Evolutionary conservation across 202 grass and related monocot species (phyloP).

Genomic region (Eragrostis tef): DNA sequence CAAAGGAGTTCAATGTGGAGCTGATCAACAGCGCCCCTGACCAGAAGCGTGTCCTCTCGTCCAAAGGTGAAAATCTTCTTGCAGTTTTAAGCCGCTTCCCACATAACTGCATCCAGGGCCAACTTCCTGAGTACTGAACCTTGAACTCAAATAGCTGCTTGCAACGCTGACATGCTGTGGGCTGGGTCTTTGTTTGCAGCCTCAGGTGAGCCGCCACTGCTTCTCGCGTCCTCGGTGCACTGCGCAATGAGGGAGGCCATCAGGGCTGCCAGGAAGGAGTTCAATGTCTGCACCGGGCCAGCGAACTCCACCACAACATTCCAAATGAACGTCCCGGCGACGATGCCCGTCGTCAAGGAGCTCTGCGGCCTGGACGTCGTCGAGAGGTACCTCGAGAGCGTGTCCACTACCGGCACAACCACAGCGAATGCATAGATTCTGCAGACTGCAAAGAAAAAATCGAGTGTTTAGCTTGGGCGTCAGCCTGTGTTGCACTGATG

Average conservation of each 20-base stretch:
- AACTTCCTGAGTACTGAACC: neutral
- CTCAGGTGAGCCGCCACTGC: constrained; percentile 80
- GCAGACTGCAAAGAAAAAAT: neutral
- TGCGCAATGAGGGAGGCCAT: constrained; percentile 90
- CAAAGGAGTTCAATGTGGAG: constrained; percentile 86
- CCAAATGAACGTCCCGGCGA: constrained; percentile 59
- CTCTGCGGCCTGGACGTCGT: constrained; percentile 61
- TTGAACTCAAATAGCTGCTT: neutral
- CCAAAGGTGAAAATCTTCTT: constrained; percentile 56
- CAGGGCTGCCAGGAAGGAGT: constrained; percentile 64
- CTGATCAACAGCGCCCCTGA: constrained; percentile 71
- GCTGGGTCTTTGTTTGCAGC: constrained; percentile 44
- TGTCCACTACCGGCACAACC: neutral
- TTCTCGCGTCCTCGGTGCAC: constrained; percentile 83
- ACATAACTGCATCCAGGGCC: neutral
- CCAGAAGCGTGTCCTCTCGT: constrained; percentile 71
- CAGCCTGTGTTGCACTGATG: neutral
- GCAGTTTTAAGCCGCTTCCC: neutral
- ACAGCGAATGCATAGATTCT: constrained; percentile 7
- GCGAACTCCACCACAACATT: constrained; percentile 40
- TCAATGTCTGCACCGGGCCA: constrained; percentile 22
- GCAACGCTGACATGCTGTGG: neutral
- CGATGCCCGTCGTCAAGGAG: constrained; percentile 66
- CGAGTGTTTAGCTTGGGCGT: neutral
- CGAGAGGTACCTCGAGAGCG: constrained; percentile 56